Percentiles rank a stretch among this genome's conserved stretches.
Evolutionary conservation across 805 yeast species (phyloP).

Genomic region (Cyberlindnera mississippiensis): DNA sequence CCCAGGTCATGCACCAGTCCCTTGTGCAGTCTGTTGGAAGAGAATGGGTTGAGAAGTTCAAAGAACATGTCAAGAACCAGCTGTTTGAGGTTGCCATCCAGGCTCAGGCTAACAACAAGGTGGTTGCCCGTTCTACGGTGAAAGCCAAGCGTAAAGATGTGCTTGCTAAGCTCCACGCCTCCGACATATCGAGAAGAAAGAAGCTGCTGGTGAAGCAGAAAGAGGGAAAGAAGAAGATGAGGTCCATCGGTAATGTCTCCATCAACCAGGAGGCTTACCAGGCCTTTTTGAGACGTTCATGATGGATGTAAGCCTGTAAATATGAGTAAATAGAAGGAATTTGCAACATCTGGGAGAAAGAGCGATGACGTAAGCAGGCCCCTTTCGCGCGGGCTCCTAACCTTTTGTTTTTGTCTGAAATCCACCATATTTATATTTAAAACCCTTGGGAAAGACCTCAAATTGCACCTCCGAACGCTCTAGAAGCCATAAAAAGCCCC

Average conservation of each 20-base stretch:
- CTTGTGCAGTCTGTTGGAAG: conserved; percentile 71
- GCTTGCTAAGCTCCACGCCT: conserved; percentile 88
- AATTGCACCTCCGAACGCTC: too few species aligned
- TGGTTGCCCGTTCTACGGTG: conserved; percentile 88
- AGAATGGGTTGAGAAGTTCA: conserved; percentile 80
- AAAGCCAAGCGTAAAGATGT: conserved; percentile 94
- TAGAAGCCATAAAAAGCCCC: too few species aligned
- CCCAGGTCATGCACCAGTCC: conserved; percentile 82
- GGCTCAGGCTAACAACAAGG: conserved; percentile 75
- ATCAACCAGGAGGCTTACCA: conserved; percentile 87
- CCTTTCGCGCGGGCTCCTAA: neutral
- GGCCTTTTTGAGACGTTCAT: conserved; percentile 54
- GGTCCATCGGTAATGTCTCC: conserved; percentile 70
- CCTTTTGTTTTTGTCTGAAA: too few species aligned
- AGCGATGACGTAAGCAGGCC: neutral
- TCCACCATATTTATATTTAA: too few species aligned
- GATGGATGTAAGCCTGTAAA: too few species aligned
- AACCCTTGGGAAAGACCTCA: too few species aligned
- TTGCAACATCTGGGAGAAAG: too few species aligned
- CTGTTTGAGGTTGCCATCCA: conserved; percentile 91
- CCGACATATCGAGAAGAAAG: conserved; percentile 87
- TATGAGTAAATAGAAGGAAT: too few species aligned
- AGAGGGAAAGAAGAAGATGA: conserved; percentile 87
- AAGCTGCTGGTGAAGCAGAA: conserved; percentile 84
- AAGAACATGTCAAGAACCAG: conserved; percentile 74